These are phyloP conservation scores for Acanthamoeba lenticulata DNA, from an alignment of 208 protist genomes.

Conservation along the genomic window DNA sequence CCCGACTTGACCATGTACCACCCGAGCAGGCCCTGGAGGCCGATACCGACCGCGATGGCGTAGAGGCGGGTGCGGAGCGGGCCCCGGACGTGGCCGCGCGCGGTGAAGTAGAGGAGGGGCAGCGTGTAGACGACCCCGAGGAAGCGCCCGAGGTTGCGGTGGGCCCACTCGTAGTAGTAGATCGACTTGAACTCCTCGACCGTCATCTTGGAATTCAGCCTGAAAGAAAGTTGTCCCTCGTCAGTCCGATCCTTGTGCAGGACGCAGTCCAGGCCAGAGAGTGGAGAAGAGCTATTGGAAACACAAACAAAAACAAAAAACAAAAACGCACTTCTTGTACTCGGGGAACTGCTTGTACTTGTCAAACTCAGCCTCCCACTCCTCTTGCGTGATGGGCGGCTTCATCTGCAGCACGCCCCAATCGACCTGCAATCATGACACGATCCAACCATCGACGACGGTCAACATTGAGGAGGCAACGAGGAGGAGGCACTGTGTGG, in stretches of 20 bases:
- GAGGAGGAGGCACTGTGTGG: slow-evolving; percentile 88
- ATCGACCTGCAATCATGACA: not conserved
- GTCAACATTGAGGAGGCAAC: slow-evolving; percentile 53
- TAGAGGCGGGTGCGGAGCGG: not conserved
- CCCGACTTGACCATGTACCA: slow-evolving; percentile 98
- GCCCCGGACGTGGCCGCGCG: slow-evolving; percentile 84
- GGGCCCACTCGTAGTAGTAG: slow-evolving; percentile 97
- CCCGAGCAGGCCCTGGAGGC: slow-evolving; percentile 90
- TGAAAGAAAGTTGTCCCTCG: slow-evolving; percentile 20
- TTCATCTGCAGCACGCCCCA: slow-evolving; percentile 26
- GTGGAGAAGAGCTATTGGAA: too few species aligned
- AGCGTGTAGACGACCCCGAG: slow-evolving; percentile 92
- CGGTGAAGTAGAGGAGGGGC: slow-evolving; percentile 92
- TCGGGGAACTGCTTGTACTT: slow-evolving; percentile 97
- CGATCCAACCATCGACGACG: too few species aligned
- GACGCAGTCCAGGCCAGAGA: too few species aligned
- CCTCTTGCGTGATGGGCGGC: slow-evolving; percentile 71
- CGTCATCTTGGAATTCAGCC: slow-evolving; percentile 92
- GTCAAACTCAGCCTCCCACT: slow-evolving; percentile 96
- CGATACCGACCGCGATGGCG: slow-evolving; percentile 38
- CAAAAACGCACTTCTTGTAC: slow-evolving; percentile 89
- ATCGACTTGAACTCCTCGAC: slow-evolving; percentile 96
- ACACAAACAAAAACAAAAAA: not conserved
- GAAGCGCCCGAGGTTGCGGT: slow-evolving; percentile 93
- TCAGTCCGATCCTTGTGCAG: too few species aligned